These are phyloP conservation scores for Serendipita sp. DNA, from an alignment of 768 basidiomycete species.

Conservation along the genomic window DNA sequence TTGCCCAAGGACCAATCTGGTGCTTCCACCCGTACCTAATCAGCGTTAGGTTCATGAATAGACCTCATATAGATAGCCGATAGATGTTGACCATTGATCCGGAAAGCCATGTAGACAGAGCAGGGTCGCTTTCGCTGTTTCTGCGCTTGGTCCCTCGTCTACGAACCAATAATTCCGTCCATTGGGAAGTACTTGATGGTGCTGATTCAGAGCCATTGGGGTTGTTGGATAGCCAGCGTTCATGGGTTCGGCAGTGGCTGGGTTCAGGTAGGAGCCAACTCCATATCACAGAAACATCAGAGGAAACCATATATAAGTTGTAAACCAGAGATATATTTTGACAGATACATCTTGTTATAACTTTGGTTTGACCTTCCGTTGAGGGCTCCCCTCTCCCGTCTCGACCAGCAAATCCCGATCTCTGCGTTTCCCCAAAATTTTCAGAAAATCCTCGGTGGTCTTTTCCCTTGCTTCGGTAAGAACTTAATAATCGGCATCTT, in stretches of 20 bases:
- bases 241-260: neutral
- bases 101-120: conserved; percentile 76
- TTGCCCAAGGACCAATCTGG: too few relatives aligned
- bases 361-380: neutral
- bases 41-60: neutral
- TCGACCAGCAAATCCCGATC: too few relatives aligned
- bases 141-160: conserved; percentile 17
- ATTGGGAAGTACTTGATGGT: neutral
- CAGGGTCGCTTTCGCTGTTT: conserved; percentile 32
- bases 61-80: neutral
- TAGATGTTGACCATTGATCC: conserved; percentile 31
- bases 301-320: neutral
- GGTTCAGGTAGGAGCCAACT: neutral
- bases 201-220: neutral
- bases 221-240: neutral
- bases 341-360: neutral
- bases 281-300: neutral
- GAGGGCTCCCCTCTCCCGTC: too few relatives aligned
- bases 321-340: neutral
- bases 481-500: too few relatives aligned
- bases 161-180: neutral
- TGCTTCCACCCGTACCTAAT: too few relatives aligned
- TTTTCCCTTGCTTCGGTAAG: too few relatives aligned
- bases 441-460: too few relatives aligned
- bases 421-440: too few relatives aligned